These are phyloP conservation scores for Coemansia sp. DNA, from an alignment of 371 early-diverging fungal genomes.

Conservation along the genomic window DNA sequence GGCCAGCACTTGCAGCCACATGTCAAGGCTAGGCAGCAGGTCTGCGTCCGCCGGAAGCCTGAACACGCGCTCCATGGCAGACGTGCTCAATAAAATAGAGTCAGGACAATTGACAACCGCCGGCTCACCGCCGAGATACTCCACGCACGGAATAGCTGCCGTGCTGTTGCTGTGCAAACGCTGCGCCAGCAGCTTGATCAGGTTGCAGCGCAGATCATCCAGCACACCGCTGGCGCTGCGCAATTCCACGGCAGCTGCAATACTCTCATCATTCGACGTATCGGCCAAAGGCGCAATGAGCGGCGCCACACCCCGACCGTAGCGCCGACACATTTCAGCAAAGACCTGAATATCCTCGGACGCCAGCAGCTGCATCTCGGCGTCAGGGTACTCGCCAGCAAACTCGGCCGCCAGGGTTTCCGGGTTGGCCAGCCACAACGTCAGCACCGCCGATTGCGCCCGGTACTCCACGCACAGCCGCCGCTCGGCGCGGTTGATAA, in stretches of 20 bases:
- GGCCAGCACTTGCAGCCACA: conserved; percentile 73
- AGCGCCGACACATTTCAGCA: conserved; percentile 79
- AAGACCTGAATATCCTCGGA: conserved; percentile 92
- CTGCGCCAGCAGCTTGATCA: conserved; percentile 54
- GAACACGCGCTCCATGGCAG: neutral
- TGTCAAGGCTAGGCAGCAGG: conserved; percentile 60
- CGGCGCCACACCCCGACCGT: conserved; percentile 88
- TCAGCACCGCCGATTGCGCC: conserved; percentile 14
- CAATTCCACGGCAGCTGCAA: conserved; percentile 84
- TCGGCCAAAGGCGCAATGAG: conserved; percentile 63
- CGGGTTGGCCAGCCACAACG: neutral
- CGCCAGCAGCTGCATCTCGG: conserved; percentile 74
- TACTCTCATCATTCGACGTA: too few relatives aligned
- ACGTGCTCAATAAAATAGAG: neutral
- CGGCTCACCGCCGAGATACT: conserved; percentile 67
- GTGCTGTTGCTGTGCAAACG: conserved; percentile 67
- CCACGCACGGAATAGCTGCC: conserved; percentile 1
- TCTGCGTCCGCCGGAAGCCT: conserved; percentile 4
- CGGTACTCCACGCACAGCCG: conserved; percentile 52
- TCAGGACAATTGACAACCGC: neutral
- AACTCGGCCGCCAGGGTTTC: conserved; percentile 61
- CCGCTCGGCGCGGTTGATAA: neutral
- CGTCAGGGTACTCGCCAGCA: conserved; percentile 73
- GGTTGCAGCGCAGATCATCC: conserved; percentile 69
- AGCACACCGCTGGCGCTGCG: conserved; percentile 83